These are phyloP conservation scores for Colletotrichum lini DNA, from an alignment of 2,329 filamentous ascomycete genomes.

Conservation along the genomic window DNA sequence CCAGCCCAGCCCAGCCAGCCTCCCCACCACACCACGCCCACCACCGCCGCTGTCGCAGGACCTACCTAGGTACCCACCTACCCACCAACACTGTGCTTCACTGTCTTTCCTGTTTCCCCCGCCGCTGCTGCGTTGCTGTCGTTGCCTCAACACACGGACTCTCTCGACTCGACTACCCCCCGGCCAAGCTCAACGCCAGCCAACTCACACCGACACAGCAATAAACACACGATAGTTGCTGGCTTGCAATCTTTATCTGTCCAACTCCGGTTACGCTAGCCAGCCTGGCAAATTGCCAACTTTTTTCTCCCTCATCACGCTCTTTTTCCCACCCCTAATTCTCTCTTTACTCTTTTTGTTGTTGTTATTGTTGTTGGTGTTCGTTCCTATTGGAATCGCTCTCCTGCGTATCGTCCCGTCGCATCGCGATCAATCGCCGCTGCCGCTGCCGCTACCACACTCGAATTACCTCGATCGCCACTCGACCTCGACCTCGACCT, in stretches of 20 bases:
- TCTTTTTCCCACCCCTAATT: conserved; percentile 33
- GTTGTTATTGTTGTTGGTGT: background rate
- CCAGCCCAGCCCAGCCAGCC: background rate
- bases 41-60: background rate
- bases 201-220: conserved; percentile 41
- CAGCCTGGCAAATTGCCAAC: conserved; percentile 36
- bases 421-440: conserved; percentile 22
- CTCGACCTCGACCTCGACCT: conserved; percentile 4
- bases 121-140: background rate
- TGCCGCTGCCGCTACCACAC: conserved; percentile 7
- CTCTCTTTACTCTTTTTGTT: conserved; percentile 9
- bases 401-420: conserved; percentile 3
- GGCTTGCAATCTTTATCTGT: conserved; percentile 33
- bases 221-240: conserved; percentile 27
- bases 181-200: conserved; percentile 39
- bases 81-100: too few species aligned
- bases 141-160: conserved; percentile 24
- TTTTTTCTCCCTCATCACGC: conserved; percentile 28
- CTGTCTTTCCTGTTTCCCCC: background rate
- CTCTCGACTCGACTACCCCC: conserved; percentile 15
- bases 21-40: background rate
- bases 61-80: background rate
- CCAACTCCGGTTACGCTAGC: conserved; percentile 32
- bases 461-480: conserved; percentile 26
- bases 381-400: background rate